Base-by-base conservation (phyloP, 495 filamentous ascomycete species). In the Penicillium diatomitis region DNA sequence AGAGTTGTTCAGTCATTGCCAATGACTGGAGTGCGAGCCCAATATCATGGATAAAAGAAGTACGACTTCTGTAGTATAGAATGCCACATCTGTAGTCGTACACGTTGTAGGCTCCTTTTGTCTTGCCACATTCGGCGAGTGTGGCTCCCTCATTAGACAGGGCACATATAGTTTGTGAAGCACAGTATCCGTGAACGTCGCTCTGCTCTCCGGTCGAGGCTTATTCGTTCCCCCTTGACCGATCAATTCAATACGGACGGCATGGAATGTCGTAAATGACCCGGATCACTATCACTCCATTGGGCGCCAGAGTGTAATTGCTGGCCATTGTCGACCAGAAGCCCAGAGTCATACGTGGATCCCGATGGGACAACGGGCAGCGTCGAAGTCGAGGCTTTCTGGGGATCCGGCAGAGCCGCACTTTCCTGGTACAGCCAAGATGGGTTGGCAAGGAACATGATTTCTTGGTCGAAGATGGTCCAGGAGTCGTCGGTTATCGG, bases 391-490 rank as follows among this genome's bases (percentile, higher is more conserved):
- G 47, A 8, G 10, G 55, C 9, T 27, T 53, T 58, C 6, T 48
- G 41, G 4, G 20, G 20, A 5, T 40, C 33, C 4, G 48, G 11
- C 9, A 61, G 45, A 31, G 46, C 50, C 6, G 8, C 28, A 11
- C 44, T 41, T n/a, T 61, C 63, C 4, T 67, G 46, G 31, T 62
- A 63, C 3, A 67, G 32, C 62, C 59, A 66, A 2, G 62, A 54
- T 31, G 58, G 61, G 28, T 64, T 64, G 27, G 63, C 61, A 6
- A 69, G 52, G n/a, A 56, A 51, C 55, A 69, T 58, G 27, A 64
- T 68, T 11, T 67, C 63, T 43, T 70, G 63, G 35, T 71, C 68
- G 30, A 71, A 71, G 33, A 71, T 68, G 4, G 65, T 58, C 66
- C 66, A 70, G 4, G 65, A 62, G 28, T 57, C 57, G 37, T 71